phyloP scores from a whole-genome alignment of 1,284 basidiomycete species.

The Blastosporella zonata region DNA sequence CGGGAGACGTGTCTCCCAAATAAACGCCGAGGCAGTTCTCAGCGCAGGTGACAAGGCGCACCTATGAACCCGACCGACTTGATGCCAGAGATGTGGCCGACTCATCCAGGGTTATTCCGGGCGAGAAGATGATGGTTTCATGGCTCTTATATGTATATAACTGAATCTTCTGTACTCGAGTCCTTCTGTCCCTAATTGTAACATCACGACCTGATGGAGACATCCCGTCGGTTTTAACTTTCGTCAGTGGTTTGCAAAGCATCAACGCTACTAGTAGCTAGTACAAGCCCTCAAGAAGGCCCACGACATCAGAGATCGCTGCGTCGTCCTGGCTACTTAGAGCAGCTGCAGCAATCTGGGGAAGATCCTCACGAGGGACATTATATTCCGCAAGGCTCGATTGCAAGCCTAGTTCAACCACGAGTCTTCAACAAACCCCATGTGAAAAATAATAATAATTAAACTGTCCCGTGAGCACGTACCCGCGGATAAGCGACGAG shows the following conservation, averaged over 20 bases:
- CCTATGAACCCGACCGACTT: constrained; percentile 13
- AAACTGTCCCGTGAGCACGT: constrained; percentile 22
- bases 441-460: not conserved
- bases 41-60: constrained; percentile 10
- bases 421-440: constrained; percentile 22
- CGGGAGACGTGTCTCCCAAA: constrained; percentile 25
- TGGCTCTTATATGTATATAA: constrained; percentile 5
- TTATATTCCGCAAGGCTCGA: constrained; percentile 25
- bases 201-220: not conserved
- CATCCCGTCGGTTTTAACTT: not conserved
- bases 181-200: constrained; percentile 1
- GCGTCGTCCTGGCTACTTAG: constrained; percentile 22
- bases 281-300: constrained; percentile 22
- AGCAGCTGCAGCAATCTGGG: constrained; percentile 21
- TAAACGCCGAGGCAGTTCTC: constrained; percentile 7
- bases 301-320: constrained; percentile 19
- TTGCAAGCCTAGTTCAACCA: constrained; percentile 22
- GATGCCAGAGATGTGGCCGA: constrained; percentile 20
- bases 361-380: constrained; percentile 22
- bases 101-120: constrained; percentile 18
- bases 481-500: constrained; percentile 54
- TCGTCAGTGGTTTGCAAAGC: not conserved
- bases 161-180: not conserved
- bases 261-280: constrained; percentile 5
- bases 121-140: constrained; percentile 5